These are phyloP conservation scores for Entomortierella chlamydospora DNA, from an alignment of 192 early-diverging fungal species.

Conservation along the genomic window DNA sequence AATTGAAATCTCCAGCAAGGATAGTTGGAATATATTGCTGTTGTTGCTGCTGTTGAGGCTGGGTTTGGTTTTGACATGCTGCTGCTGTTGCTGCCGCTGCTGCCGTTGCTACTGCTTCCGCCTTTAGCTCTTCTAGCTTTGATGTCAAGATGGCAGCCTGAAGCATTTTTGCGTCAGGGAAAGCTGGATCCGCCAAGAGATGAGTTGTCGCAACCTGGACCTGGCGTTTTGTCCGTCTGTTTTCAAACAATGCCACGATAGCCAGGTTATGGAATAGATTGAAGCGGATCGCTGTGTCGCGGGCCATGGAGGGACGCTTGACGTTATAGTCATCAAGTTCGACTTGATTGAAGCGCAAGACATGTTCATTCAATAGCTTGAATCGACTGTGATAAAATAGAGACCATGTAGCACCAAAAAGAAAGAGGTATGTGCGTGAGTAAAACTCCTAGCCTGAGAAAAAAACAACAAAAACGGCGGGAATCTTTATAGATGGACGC, in stretches of 20 bases:
- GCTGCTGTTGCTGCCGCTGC: background rate
- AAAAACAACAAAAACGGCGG: too few species aligned
- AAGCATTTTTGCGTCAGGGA: conserved; percentile 51
- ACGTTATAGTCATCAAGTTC: conserved; percentile 40
- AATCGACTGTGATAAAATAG: conserved; percentile 28
- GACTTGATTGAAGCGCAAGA: conserved; percentile 46
- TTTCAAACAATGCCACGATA: conserved; percentile 41
- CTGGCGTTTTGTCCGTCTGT: conserved; percentile 32
- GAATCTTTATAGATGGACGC: background rate
- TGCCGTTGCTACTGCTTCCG: conserved; percentile 4
- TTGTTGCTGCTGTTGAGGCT: conserved; percentile 2
- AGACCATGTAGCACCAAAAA: too few species aligned
- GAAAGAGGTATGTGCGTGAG: conserved; percentile 29
- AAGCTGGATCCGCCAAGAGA: conserved; percentile 43
- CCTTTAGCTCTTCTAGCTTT: conserved; percentile 43
- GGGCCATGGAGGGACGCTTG: conserved; percentile 44
- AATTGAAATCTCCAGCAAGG: conserved; percentile 46
- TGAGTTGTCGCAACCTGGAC: conserved; percentile 51
- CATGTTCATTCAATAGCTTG: conserved; percentile 37
- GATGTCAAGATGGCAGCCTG: conserved; percentile 52
- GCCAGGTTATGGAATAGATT: conserved; percentile 52
- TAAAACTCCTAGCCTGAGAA: conserved; percentile 5
- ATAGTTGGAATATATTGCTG: conserved; percentile 49
- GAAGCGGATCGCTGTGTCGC: conserved; percentile 51
- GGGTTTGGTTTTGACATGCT: background rate